Evolutionary conservation across 2,329 filamentous ascomycete species (phyloP).

Genomic region (Phaeophleospora eucalypticola): DNA sequence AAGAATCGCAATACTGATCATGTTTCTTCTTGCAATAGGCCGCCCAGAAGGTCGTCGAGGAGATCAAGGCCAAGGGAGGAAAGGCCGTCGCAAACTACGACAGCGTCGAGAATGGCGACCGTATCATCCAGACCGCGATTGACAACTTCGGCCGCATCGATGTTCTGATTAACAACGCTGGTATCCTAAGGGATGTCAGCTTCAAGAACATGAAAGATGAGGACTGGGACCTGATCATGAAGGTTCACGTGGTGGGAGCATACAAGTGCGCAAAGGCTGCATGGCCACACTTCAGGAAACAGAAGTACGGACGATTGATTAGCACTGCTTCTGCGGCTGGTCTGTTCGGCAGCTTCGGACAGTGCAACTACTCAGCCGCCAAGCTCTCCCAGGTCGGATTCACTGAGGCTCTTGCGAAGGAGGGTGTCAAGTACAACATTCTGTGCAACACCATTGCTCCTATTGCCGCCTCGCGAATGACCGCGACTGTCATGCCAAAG

Average conservation of each 20-base stretch:
- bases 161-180: slow-evolving; percentile 95
- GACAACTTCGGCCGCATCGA: slow-evolving; percentile 81
- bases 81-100: slow-evolving; percentile 98
- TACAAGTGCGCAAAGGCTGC: slow-evolving; percentile 95
- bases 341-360: slow-evolving; percentile 91
- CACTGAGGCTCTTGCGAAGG: slow-evolving; percentile 95
- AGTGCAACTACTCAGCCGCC: slow-evolving; percentile 95
- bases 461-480: slow-evolving; percentile 93
- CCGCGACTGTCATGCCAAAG: slow-evolving; percentile 90
- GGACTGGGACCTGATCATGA: slow-evolving; percentile 94
- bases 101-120: slow-evolving; percentile 85
- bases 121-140: slow-evolving; percentile 87
- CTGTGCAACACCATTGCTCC: slow-evolving; percentile 91
- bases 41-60: slow-evolving; percentile 76
- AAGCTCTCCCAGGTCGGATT: slow-evolving; percentile 95
- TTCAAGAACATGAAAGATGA: slow-evolving; percentile 98
- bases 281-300: slow-evolving; percentile 97
- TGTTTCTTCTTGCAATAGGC: slow-evolving; percentile 49
- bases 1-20: slow-evolving; percentile 5
- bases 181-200: slow-evolving; percentile 88
- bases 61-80: slow-evolving; percentile 82
- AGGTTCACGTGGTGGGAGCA: slow-evolving; percentile 85
- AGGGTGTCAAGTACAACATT: slow-evolving; percentile 97
- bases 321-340: slow-evolving; percentile 96
- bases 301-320: slow-evolving; percentile 95